These are phyloP conservation scores for Perkinsus olseni DNA, from an alignment of 169 alveolate species.

Conservation along the genomic window DNA sequence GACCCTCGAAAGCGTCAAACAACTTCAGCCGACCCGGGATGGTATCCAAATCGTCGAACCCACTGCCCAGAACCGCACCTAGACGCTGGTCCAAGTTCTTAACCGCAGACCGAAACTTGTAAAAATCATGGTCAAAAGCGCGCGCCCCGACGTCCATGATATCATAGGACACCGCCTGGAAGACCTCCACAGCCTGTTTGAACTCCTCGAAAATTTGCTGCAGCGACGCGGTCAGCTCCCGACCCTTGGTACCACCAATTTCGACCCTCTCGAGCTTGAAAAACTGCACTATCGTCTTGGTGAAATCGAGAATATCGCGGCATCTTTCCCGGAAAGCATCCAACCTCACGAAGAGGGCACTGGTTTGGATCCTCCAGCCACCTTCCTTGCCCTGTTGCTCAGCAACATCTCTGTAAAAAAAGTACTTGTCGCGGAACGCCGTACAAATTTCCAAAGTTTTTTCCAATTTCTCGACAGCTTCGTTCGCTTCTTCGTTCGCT, in stretches of 20 bases:
- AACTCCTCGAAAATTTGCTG: conserved; percentile 68
- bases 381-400: conserved; percentile 47
- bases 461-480: conserved; percentile 74
- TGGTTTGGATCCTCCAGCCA: conserved; percentile 71
- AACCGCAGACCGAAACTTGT: conserved; percentile 67
- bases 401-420: conserved; percentile 67
- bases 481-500: conserved; percentile 75
- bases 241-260: conserved; percentile 85
- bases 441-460: conserved; percentile 66
- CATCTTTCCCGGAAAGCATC: conserved; percentile 86
- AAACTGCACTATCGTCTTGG: conserved; percentile 75
- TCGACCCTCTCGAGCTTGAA: conserved; percentile 73
- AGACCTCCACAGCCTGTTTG: conserved; percentile 65
- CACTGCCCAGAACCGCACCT: conserved; percentile 71
- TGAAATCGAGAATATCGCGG: conserved; percentile 77
- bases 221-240: conserved; percentile 68
- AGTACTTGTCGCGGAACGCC: conserved; percentile 74
- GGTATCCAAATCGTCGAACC: conserved; percentile 77
- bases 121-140: conserved; percentile 77
- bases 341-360: conserved; percentile 75
- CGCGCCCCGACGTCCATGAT: conserved; percentile 76
- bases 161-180: conserved; percentile 71
- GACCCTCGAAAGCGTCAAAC: conserved; percentile 74
- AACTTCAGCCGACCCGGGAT: conserved; percentile 73
- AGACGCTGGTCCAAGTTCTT: conserved; percentile 81